These are phyloP conservation scores for Lachnellula hyalina DNA, from an alignment of 2,329 filamentous ascomycete genomes.

Conservation along the genomic window DNA sequence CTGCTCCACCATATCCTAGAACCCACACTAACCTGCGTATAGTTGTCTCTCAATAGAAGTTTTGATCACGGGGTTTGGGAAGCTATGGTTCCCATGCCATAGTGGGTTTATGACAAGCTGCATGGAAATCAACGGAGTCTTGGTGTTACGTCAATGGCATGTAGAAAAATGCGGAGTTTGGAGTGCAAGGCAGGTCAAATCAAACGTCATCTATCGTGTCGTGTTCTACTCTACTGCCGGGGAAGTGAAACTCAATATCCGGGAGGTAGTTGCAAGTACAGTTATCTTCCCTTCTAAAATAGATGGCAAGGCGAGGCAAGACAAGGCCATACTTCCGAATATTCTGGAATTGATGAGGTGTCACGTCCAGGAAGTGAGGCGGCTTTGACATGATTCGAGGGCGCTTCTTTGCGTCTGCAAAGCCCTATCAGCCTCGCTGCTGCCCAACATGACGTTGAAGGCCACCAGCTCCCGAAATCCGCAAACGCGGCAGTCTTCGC, in stretches of 20 bases:
- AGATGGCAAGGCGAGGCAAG: neutral
- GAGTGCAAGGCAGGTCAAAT: neutral
- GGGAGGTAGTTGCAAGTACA: neutral
- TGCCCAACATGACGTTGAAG: no score
- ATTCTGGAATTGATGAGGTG: neutral
- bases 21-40: no score
- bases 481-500: no score
- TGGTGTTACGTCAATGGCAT: neutral
- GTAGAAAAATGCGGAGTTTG: neutral
- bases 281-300: neutral
- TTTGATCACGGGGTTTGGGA: constrained; percentile 9
- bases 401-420: neutral
- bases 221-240: neutral
- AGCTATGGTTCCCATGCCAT: neutral
- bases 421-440: neutral
- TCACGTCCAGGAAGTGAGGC: neutral
- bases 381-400: neutral
- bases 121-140: neutral
- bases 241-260: neutral
- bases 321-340: neutral
- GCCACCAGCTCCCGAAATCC: no score
- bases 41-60: constrained; percentile 65
- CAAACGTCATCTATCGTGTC: neutral
- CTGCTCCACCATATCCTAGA: no score
- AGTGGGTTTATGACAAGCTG: neutral